Evolutionary conservation across 2,329 filamentous ascomycete genomes (phyloP), one percentile per base, ranked within the genome.

Genomic region (Clarireedia hainanense): DNA sequence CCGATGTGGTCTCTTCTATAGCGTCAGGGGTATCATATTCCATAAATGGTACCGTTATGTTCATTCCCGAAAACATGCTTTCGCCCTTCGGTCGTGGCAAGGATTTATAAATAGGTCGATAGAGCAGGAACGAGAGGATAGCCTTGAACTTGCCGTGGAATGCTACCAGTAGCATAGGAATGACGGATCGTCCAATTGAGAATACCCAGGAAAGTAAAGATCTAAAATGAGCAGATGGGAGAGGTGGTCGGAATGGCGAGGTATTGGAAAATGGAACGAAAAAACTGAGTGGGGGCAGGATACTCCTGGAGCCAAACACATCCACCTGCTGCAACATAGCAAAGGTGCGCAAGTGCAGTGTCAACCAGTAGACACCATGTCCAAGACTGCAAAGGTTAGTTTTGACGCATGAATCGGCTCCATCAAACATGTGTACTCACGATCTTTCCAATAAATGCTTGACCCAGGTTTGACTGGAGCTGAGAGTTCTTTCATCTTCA

Each of bases 41-140:
- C 43, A 63, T 53, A 7, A 55, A 56, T 17, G 62, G 58, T 26
- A 57, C 39, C 23, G 50, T 23, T 5, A 61, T 50, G n/a, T 56
- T n/a, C 7, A 62, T 20, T 4, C 62, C 63, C 23, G 58, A 53
- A 43, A 67, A 63, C 56, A 67, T 64, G 43, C 60, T 67, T 4
- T 67, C 60, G 10, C 67, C 67, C 6, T 52, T 59, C 40, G 67
- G 67, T 23, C 64, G 62, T 14, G 68, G 68, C 1, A 70, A 59
- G 10, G 36, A 37, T 47, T 56, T 63, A 50, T 68, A 69, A 6
- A 70, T 63, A 9, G 62, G 63, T 10, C 61, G 60, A 54, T 67
- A 69, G 1, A 68, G 49, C 6, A 65, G 36, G 17, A 57, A 48
- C 15, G 64, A 60, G 10, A 66, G 52, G 15, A 62, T 46, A 17